A percentile compares a stretch with the other conserved stretches of the same genome.
phyloP scores from a whole-genome alignment of 345 rosid genomes.

The Eucalyptus curtisii region DNA sequence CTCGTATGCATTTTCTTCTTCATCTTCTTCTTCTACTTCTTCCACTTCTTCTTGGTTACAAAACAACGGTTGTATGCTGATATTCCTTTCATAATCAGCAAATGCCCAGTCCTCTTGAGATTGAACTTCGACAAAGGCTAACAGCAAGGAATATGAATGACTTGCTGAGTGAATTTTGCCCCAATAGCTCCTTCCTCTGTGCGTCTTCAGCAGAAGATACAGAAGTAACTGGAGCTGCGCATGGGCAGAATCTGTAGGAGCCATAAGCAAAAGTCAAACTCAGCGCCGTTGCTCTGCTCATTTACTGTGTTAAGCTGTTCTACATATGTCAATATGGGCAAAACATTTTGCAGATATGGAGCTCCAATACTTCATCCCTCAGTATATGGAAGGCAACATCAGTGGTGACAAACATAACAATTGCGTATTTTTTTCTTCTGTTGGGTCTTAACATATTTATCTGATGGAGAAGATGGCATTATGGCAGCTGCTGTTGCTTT shows the following conservation, averaged over 20 bases:
- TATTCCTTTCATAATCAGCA: background rate
- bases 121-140: background rate
- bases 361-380: background rate
- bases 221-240: background rate
- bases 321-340: background rate
- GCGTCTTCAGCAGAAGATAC: background rate
- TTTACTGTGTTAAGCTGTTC: background rate
- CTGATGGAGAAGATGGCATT: background rate
- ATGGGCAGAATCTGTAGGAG: background rate
- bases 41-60: background rate
- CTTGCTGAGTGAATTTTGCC: background rate
- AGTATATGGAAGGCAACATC: background rate
- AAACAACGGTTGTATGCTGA: background rate
- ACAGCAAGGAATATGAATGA: background rate
- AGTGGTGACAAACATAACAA: background rate
- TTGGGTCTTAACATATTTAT: background rate
- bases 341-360: background rate
- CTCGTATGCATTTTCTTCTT: background rate
- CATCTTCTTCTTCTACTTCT: background rate
- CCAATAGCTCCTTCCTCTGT: background rate
- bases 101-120: background rate
- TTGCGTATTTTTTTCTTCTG: background rate
- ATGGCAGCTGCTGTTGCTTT: background rate
- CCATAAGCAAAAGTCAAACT: background rate
- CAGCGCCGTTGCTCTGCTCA: background rate